These are phyloP conservation scores for Pseudognaphalium luteoalbum DNA, from an alignment of 129 eudicot species.

Conservation along the genomic window DNA sequence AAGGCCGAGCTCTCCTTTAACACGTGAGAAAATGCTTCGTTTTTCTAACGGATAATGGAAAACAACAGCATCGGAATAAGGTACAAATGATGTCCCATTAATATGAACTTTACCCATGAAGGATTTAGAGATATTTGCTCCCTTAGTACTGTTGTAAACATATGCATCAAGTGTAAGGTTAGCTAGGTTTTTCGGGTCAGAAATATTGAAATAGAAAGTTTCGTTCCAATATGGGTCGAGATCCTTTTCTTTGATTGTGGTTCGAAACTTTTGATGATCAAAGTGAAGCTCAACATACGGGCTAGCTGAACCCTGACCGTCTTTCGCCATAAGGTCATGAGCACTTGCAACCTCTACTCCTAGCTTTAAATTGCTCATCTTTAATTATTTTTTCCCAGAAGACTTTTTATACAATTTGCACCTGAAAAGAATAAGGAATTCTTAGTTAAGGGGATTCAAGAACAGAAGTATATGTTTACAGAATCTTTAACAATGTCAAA, in stretches of 20 bases:
- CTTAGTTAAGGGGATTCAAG: neutral
- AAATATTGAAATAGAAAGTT: conserved; percentile 71
- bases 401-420: conserved; percentile 23
- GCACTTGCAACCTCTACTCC: conserved; percentile 86
- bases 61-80: conserved; percentile 75
- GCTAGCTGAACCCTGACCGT: conserved; percentile 79
- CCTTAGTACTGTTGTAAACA: conserved; percentile 48
- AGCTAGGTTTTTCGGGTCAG: conserved; percentile 60
- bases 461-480: neutral
- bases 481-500: conserved; percentile 17
- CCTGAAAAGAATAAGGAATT: conserved; percentile 18
- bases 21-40: conserved; percentile 58
- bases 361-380: conserved; percentile 78
- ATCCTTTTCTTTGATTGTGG: conserved; percentile 81
- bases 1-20: conserved; percentile 76
- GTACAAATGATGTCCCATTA: conserved; percentile 74
- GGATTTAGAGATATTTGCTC: conserved; percentile 43
- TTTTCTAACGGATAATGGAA: conserved; percentile 86
- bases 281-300: conserved; percentile 81
- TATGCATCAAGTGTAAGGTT: conserved; percentile 70
- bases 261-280: conserved; percentile 68
- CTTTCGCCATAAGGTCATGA: conserved; percentile 76
- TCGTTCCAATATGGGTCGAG: conserved; percentile 91
- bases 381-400: neutral
- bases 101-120: conserved; percentile 78